Conservation (phyloP, 306 rosid genomes). For the Gastrolobium villosum region DNA sequence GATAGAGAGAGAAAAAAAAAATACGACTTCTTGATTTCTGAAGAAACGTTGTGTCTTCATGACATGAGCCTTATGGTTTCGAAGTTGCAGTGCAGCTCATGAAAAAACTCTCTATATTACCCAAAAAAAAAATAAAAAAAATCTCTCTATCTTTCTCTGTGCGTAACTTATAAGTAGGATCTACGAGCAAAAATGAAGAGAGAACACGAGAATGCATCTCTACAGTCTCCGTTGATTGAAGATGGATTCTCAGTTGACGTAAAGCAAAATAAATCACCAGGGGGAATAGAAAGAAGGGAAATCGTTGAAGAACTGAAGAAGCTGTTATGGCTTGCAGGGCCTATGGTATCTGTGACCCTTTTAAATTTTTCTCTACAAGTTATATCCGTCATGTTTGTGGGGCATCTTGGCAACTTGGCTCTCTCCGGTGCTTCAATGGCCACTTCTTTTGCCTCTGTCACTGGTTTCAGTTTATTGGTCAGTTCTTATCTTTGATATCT, state of each 20-base stretch:
- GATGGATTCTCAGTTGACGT: background rate
- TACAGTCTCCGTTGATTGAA: background rate
- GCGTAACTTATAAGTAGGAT: background rate
- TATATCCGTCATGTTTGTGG: conserved; percentile 81
- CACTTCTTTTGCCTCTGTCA: conserved; percentile 61
- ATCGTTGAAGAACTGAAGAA: conserved; percentile 67
- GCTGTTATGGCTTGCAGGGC: conserved; percentile 90
- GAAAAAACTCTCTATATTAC: too few relatives aligned
- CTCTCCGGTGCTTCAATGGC: conserved; percentile 74
- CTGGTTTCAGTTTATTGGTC: conserved; percentile 70
- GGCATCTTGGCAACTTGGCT: conserved; percentile 75
- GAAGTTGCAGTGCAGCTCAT: too few relatives aligned
- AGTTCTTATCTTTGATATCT: background rate
- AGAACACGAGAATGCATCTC: background rate
- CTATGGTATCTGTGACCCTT: conserved; percentile 62
- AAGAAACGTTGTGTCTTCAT: too few relatives aligned
- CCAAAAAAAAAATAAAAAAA: too few relatives aligned
- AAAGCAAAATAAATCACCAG: background rate
- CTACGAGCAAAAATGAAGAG: background rate
- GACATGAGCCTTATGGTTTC: too few relatives aligned
- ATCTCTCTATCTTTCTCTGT: too few relatives aligned
- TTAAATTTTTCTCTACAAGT: conserved; percentile 57
- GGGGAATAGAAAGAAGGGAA: conserved; percentile 11
- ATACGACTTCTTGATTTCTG: too few relatives aligned
- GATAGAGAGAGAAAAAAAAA: too few relatives aligned